Percentiles rank a stretch among this genome's conserved stretches.
Conservation (phyloP, 1,284 basidiomycete species). For the Mycena citricolor region DNA sequence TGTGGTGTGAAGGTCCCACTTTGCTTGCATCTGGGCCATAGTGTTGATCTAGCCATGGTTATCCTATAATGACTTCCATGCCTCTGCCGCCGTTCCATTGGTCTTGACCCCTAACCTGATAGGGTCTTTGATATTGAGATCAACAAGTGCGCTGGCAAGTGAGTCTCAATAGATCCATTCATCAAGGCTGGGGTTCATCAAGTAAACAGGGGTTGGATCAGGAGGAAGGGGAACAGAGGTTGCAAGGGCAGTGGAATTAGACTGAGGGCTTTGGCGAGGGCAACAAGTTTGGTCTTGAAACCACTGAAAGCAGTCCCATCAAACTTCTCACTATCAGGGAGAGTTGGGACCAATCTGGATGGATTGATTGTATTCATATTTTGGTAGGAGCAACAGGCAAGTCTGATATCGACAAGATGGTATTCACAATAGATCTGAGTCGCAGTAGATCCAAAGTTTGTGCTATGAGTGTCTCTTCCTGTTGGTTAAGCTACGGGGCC, state of each 20-base stretch:
- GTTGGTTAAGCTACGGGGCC: constrained; percentile 9
- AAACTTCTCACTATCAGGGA: constrained; percentile 24
- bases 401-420: constrained; percentile 1
- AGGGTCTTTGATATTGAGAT: constrained; percentile 24
- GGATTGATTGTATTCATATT: constrained; percentile 3
- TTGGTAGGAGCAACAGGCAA: constrained; percentile 1
- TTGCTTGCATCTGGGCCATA: constrained; percentile 9
- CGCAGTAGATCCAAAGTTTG: constrained; percentile 1
- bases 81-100: constrained; percentile 18
- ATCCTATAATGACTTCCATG: constrained; percentile 20
- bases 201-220: constrained; percentile 13
- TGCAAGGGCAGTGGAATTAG: constrained; percentile 12
- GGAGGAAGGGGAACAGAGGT: constrained; percentile 7
- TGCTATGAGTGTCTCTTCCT: neutral
- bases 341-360: constrained; percentile 5
- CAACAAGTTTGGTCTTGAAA: constrained; percentile 16
- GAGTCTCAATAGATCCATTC: constrained; percentile 24
- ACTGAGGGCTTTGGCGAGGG: constrained; percentile 16
- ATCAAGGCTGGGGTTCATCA: constrained; percentile 10
- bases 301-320: constrained; percentile 20
- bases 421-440: constrained; percentile 7
- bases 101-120: constrained; percentile 23
- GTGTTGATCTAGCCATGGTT: constrained; percentile 6
- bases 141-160: constrained; percentile 15
- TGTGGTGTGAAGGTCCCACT: constrained; percentile 4